These are phyloP conservation scores for Lipomyces chichibuensis DNA, from an alignment of 805 yeast genomes.

Conservation along the genomic window DNA sequence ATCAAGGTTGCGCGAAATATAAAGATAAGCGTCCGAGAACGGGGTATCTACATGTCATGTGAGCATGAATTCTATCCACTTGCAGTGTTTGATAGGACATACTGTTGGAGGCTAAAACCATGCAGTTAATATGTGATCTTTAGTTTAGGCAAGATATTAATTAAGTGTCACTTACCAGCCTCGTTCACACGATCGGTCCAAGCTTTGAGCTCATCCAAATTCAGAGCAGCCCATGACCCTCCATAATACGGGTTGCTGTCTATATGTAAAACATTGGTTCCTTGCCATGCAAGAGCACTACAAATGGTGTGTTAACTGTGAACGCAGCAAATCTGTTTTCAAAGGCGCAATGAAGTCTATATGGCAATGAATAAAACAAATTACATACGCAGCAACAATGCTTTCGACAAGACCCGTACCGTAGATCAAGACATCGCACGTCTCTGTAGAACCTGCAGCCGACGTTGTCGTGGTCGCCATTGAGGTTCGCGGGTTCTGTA, in stretches of 20 bases:
- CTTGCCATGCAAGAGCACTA: constrained; percentile 90
- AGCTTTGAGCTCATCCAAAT: constrained; percentile 78
- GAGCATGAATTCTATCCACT: background rate
- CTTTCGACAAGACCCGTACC: constrained; percentile 93
- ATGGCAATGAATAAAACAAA: background rate
- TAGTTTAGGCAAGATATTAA: constrained; percentile 32
- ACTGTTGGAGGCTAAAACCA: constrained; percentile 21
- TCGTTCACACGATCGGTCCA: constrained; percentile 75
- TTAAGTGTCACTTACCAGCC: constrained; percentile 4
- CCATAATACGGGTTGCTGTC: constrained; percentile 88
- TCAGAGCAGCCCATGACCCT: constrained; percentile 80
- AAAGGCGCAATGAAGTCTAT: background rate
- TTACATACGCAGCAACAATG: constrained; percentile 69
- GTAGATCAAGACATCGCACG: constrained; percentile 84
- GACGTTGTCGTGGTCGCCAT: constrained; percentile 8
- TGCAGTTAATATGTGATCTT: constrained; percentile 17
- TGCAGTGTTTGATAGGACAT: constrained; percentile 12
- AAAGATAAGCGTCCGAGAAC: constrained; percentile 73
- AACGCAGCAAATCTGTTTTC: background rate
- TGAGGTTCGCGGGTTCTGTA: constrained; percentile 34
- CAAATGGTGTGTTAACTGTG: background rate
- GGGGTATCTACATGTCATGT: constrained; percentile 15
- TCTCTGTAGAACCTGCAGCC: constrained; percentile 49
- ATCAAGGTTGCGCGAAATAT: constrained; percentile 69
- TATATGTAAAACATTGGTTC: constrained; percentile 89